Conservation (phyloP, 1,284 basidiomycete species). For the Meira miltonrushii region DNA sequence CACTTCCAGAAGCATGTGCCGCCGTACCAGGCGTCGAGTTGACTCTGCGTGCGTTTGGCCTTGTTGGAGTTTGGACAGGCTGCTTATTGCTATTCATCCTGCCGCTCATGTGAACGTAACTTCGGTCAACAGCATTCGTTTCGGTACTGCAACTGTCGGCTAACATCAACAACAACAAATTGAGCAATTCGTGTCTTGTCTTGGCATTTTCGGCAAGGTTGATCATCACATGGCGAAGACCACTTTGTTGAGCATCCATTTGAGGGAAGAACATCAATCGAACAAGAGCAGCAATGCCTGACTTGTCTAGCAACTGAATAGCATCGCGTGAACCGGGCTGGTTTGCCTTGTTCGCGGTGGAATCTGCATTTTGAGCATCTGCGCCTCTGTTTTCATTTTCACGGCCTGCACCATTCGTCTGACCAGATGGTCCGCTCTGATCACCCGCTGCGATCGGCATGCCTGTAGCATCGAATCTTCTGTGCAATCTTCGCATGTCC, state of each 20-base stretch:
- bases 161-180: conserved; percentile 80
- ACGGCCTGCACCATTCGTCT: conserved; percentile 29
- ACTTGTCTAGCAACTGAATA: conserved; percentile 86
- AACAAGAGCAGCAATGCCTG: conserved; percentile 81
- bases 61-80: conserved; percentile 34
- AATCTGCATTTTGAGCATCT: not conserved
- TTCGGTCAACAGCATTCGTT: conserved; percentile 82
- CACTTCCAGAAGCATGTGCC: conserved; percentile 3
- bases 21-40: conserved; percentile 23
- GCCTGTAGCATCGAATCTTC: not conserved
- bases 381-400: conserved; percentile 23
- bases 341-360: not conserved
- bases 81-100: conserved; percentile 20
- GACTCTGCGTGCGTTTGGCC: conserved; percentile 18
- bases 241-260: conserved; percentile 69
- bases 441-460: not conserved
- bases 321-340: conserved; percentile 61
- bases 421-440: conserved; percentile 1
- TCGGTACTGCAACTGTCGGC: conserved; percentile 86
- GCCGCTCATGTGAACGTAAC: conserved; percentile 74
- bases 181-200: conserved; percentile 86
- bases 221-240: conserved; percentile 82
- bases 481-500: conserved; percentile 3
- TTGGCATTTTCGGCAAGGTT: conserved; percentile 93
- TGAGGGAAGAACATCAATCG: conserved; percentile 95